Conservation (phyloP, 2,329 filamentous ascomycete species). For the Diaporthe humulicola region DNA sequence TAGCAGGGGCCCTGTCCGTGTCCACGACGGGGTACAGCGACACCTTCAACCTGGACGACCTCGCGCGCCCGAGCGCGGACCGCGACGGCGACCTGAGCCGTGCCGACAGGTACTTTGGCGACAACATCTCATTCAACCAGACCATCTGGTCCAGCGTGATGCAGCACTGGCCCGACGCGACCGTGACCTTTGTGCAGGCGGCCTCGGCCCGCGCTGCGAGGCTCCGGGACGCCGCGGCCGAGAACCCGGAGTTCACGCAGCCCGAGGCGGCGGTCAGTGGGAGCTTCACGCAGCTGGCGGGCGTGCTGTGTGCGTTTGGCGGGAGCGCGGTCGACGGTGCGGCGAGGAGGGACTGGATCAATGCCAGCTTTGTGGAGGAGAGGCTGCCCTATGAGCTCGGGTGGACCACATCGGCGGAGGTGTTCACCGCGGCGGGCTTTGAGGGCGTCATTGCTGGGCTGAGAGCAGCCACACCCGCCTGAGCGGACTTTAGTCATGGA, state of each 20-base stretch:
- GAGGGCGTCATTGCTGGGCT: neutral
- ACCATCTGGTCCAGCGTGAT: conserved; percentile 19
- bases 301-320: conserved; percentile 21
- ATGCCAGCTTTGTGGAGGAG: conserved; percentile 17
- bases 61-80: conserved; percentile 41
- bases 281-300: conserved; percentile 15
- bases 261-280: conserved; percentile 1
- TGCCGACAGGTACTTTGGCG: conserved; percentile 43
- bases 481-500: neutral
- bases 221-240: conserved; percentile 26
- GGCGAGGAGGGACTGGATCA: conserved; percentile 7
- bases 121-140: conserved; percentile 30
- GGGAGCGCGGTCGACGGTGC: neutral
- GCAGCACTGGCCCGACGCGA: conserved; percentile 16
- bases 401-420: neutral
- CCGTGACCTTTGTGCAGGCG: conserved; percentile 24
- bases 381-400: neutral
- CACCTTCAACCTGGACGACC: conserved; percentile 42
- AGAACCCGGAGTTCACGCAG: conserved; percentile 28
- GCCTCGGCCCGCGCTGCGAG: conserved; percentile 23
- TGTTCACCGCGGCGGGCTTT: conserved; percentile 6
- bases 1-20: conserved; percentile 49
- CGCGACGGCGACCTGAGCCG: conserved; percentile 45
- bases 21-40: conserved; percentile 39
- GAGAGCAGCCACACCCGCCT: neutral